Percentiles rank a stretch among this genome's conserved stretches.
These are phyloP conservation scores for Cercophora sp. DNA, from an alignment of 495 filamentous ascomycete genomes.

Conservation along the genomic window DNA sequence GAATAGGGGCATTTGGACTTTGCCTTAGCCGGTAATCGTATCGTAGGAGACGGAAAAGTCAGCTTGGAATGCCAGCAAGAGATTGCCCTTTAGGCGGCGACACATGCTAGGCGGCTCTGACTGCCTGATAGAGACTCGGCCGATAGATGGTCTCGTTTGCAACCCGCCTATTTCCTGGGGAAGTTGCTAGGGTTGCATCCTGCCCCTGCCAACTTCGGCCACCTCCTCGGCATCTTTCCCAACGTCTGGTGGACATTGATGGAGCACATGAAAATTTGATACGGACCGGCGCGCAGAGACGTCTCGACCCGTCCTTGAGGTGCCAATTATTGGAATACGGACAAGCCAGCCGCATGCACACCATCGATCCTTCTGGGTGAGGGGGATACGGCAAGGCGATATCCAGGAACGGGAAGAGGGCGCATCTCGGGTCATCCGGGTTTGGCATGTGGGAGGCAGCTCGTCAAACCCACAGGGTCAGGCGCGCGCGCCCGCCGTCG, in stretches of 20 bases:
- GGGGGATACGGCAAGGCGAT: background rate
- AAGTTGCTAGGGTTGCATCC: slow-evolving; percentile 14
- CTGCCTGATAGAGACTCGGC: slow-evolving; percentile 23
- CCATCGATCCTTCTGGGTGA: background rate
- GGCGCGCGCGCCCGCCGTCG: too few relatives aligned
- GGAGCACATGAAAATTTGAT: slow-evolving; percentile 31
- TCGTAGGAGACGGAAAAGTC: background rate
- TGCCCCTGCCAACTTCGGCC: slow-evolving; percentile 12
- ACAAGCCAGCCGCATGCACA: background rate
- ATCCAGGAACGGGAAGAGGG: background rate
- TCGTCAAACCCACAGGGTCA: too few relatives aligned
- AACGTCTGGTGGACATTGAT: background rate
- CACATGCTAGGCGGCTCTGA: slow-evolving; percentile 12
- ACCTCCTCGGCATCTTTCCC: slow-evolving; percentile 24
- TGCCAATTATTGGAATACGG: background rate
- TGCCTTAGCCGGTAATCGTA: too few relatives aligned
- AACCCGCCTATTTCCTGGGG: slow-evolving; percentile 19
- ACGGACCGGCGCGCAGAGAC: background rate
- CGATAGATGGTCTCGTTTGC: slow-evolving; percentile 13
- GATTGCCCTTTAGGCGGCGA: background rate
- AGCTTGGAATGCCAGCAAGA: background rate
- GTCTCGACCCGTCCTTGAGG: background rate
- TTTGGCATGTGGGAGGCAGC: slow-evolving; percentile 6
- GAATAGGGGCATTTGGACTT: too few relatives aligned
- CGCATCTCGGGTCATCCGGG: background rate